Evolutionary conservation across 1,139 yeast genomes (phyloP).

Genomic region (Casaregolazyma lundiana): DNA sequence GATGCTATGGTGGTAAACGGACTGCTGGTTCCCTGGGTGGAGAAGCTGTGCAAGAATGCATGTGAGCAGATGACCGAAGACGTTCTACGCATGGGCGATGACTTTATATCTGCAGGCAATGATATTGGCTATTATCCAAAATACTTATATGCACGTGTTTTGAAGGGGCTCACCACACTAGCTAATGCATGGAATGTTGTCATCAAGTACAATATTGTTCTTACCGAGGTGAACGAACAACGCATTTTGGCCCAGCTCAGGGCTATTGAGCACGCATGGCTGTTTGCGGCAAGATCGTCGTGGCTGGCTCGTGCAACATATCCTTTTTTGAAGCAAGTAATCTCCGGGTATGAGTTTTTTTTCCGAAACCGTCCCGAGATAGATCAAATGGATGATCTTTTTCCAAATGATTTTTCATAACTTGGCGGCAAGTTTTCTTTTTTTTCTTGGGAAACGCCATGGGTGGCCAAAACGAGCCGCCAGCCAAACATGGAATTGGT

Average conservation of each 20-base stretch:
- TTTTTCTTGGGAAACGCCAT: neutral
- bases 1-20: neutral
- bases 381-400: neutral
- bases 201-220: neutral
- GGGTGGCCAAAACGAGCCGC: no score
- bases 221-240: neutral
- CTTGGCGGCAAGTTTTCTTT: neutral
- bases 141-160: neutral
- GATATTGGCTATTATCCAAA: neutral
- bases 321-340: constrained; percentile 5
- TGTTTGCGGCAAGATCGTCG: neutral
- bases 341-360: neutral
- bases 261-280: neutral
- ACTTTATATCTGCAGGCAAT: neutral
- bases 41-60: neutral
- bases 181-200: neutral
- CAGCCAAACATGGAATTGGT: no score
- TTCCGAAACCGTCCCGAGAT: neutral
- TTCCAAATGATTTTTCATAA: no score
- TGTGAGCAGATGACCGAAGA: neutral
- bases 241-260: neutral
- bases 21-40: neutral
- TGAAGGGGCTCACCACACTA: neutral
- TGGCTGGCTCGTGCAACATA: constrained; percentile 7
- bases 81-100: neutral